Conservation (phyloP, 225 moss, liverwort and hornwort species). For the Lunularia cruciata region DNA sequence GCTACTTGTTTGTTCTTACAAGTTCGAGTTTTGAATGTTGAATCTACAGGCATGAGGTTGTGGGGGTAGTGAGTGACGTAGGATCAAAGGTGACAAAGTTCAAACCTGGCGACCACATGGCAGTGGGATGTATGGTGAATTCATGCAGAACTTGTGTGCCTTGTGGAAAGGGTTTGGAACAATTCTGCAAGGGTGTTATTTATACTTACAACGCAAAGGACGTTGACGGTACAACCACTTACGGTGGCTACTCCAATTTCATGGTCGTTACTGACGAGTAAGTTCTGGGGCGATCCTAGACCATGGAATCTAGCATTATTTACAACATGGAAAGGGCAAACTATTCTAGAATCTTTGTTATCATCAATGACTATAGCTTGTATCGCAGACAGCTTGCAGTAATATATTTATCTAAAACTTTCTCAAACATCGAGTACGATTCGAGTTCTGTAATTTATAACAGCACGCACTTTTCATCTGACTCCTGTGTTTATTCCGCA, state of each 20-base stretch:
- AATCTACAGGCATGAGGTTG: constrained; percentile 35
- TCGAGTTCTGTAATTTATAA: too few relatives aligned
- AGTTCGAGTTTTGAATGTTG: too few relatives aligned
- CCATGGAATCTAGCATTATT: background rate
- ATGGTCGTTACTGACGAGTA: constrained; percentile 41
- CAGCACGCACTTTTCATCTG: too few relatives aligned
- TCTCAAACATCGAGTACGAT: too few relatives aligned
- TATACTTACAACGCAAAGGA: constrained; percentile 50
- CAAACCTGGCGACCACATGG: constrained; percentile 31
- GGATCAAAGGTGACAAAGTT: constrained; percentile 31
- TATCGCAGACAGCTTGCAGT: background rate
- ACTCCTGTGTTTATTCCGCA: background rate
- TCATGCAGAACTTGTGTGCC: constrained; percentile 27
- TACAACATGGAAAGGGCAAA: too few relatives aligned
- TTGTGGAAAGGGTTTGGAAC: constrained; percentile 20
- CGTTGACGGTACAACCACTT: constrained; percentile 38
- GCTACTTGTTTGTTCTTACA: too few relatives aligned
- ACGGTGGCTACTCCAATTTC: constrained; percentile 44
- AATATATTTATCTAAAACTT: background rate
- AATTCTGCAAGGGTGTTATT: constrained; percentile 17
- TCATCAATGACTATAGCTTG: background rate
- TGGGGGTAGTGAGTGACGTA: constrained; percentile 21
- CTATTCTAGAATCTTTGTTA: too few relatives aligned
- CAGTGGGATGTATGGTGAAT: constrained; percentile 39
- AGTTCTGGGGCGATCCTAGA: background rate